A percentile compares a stretch with the other conserved stretches of the same genome.
These are phyloP conservation scores for Chlamydomonas urium DNA, from an alignment of 139 green algal genomes.

Conservation along the genomic window DNA sequence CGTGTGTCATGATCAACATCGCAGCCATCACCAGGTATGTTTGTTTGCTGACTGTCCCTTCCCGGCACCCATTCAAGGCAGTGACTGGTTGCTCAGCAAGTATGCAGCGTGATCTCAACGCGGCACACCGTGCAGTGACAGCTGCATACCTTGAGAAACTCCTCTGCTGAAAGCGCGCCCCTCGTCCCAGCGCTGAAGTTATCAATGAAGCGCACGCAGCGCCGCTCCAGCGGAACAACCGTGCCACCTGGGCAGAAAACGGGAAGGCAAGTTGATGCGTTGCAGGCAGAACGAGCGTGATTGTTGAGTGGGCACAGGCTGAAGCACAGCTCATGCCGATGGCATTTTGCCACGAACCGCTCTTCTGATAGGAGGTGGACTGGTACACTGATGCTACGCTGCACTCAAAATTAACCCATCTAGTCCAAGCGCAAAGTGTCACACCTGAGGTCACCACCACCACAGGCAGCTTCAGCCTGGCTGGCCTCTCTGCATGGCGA, in stretches of 20 bases:
- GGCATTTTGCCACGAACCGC: neutral
- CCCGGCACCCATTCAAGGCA: neutral
- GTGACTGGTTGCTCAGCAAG: neutral
- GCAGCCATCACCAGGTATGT: neutral
- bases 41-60: neutral
- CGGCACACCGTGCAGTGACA: no score
- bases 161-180: conserved; percentile 45
- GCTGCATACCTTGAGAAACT: conserved; percentile 71
- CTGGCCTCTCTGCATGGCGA: neutral
- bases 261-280: neutral
- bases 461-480: neutral
- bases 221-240: conserved; percentile 89
- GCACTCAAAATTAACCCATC: neutral
- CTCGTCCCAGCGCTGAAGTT: conserved; percentile 92
- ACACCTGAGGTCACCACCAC: conserved; percentile 5
- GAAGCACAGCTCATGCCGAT: neutral
- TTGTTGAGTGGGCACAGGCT: neutral
- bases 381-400: neutral
- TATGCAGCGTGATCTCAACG: neutral
- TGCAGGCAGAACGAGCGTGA: neutral
- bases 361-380: neutral
- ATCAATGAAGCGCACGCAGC: conserved; percentile 94
- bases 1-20: neutral
- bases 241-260: conserved; percentile 70
- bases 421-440: neutral